These are phyloP conservation scores for Aspergillus aculeatus DNA, from an alignment of 2,329 filamentous ascomycete species.

Conservation along the genomic window DNA sequence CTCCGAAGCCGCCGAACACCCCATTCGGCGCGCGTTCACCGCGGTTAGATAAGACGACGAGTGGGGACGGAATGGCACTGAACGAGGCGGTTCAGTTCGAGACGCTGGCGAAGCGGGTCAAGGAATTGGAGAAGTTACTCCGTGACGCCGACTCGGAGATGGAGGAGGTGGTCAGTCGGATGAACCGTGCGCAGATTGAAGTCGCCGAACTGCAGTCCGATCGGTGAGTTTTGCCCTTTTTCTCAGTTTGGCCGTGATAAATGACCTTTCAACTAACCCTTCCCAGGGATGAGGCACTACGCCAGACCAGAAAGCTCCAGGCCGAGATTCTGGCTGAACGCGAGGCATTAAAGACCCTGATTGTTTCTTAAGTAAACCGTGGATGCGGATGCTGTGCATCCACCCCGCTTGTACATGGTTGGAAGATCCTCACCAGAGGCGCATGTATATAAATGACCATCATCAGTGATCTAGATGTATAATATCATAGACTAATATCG, in stretches of 20 bases:
- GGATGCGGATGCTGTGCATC: conserved; percentile 9
- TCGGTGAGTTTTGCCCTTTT: conserved; percentile 35
- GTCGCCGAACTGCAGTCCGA: conserved; percentile 70
- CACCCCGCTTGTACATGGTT: conserved; percentile 14
- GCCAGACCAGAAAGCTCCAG: conserved; percentile 69
- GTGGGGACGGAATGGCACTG: conserved; percentile 58
- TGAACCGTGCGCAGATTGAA: conserved; percentile 81
- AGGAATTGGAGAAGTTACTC: conserved; percentile 80
- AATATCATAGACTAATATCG: not conserved
- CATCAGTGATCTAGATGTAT: conserved; percentile 10
- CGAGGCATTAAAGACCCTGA: conserved; percentile 56
- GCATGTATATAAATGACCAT: conserved; percentile 13
- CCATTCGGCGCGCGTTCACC: conserved; percentile 61
- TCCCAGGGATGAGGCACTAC: conserved; percentile 67
- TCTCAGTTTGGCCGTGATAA: not conserved
- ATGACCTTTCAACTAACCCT: conserved; percentile 19
- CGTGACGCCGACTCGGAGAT: conserved; percentile 75
- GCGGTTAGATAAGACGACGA: conserved; percentile 60
- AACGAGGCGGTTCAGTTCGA: conserved; percentile 72
- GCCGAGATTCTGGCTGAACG: conserved; percentile 64
- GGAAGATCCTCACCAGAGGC: conserved; percentile 4
- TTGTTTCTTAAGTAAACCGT: conserved; percentile 23
- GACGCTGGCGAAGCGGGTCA: conserved; percentile 72
- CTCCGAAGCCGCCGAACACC: conserved; percentile 61
- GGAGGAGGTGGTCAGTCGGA: conserved; percentile 76